Conservation (phyloP, 805 yeast genomes). For the Kockiozyma suomiensis region DNA sequence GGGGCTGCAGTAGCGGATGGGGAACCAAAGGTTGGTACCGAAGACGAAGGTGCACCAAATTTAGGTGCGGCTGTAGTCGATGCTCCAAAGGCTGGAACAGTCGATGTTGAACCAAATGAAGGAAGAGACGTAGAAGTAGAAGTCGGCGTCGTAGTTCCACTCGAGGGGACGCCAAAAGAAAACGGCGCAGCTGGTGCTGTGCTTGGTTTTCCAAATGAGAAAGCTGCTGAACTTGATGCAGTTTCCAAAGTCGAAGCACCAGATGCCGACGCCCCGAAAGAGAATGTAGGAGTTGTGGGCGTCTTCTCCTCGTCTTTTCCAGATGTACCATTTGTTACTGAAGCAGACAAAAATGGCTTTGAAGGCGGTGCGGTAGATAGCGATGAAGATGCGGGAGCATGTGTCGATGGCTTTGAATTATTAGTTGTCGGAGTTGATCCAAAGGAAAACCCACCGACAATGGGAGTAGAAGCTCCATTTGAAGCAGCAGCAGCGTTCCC, state of each 20-base stretch:
- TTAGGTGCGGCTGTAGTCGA: neutral
- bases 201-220: constrained; percentile 10
- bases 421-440: neutral
- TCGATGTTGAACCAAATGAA: constrained; percentile 9
- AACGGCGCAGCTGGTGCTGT: constrained; percentile 4
- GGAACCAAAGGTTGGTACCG: constrained; percentile 9
- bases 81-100: constrained; percentile 7
- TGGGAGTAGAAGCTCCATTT: no score
- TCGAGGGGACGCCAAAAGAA: constrained; percentile 5
- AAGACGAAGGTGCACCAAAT: neutral
- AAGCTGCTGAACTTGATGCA: neutral
- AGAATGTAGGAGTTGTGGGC: constrained; percentile 1
- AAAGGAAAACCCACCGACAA: neutral
- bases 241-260: neutral
- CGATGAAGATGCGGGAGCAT: neutral
- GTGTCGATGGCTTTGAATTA: neutral
- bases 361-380: constrained; percentile 1
- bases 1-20: neutral
- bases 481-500: neutral
- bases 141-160: neutral
- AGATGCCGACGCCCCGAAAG: constrained; percentile 11
- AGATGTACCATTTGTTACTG: neutral
- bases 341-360: neutral
- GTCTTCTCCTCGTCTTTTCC: neutral
- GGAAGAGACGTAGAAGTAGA: neutral